Evolutionary conservation across 2,329 filamentous ascomycete species (phyloP).

Genomic region (Xylaria sp.): DNA sequence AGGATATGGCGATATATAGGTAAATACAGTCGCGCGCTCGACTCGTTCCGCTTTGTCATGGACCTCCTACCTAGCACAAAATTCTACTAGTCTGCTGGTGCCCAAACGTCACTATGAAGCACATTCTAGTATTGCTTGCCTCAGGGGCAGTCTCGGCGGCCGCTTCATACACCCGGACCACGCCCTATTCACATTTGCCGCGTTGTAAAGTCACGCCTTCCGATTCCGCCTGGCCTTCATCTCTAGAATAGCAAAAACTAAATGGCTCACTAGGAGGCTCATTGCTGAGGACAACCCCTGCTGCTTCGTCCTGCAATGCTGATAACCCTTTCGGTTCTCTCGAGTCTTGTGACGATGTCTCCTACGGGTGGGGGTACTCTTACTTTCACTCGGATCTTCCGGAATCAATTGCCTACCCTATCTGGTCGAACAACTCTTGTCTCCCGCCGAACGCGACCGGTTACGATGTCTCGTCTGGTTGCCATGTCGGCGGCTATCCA

Average conservation of each 20-base stretch:
- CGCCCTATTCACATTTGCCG: conserved; percentile 4
- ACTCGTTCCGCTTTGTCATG: background rate
- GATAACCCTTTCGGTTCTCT: conserved; percentile 2
- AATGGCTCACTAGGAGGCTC: background rate
- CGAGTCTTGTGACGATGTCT: background rate
- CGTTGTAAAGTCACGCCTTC: conserved; percentile 7
- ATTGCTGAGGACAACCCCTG: background rate
- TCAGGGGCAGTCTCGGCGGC: background rate
- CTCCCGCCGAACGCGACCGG: conserved; percentile 9
- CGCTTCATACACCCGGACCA: background rate
- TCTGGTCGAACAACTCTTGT: conserved; percentile 16
- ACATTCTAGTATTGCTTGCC: background rate
- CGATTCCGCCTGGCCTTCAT: background rate
- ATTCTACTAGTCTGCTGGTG: background rate
- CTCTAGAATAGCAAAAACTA: background rate
- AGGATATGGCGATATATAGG: background rate
- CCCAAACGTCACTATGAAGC: background rate
- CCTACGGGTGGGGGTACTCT: background rate
- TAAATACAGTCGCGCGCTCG: background rate
- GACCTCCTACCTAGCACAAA: background rate
- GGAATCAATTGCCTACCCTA: conserved; percentile 5
- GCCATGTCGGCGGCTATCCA: conserved; percentile 7
- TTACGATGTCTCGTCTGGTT: background rate
- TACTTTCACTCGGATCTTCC: background rate
- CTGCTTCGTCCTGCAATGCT: conserved; percentile 5